Percentiles rank a stretch among this genome's conserved stretches.
Conservation (phyloP, 2,329 filamentous ascomycete species). For the Trichoderma sp. region DNA sequence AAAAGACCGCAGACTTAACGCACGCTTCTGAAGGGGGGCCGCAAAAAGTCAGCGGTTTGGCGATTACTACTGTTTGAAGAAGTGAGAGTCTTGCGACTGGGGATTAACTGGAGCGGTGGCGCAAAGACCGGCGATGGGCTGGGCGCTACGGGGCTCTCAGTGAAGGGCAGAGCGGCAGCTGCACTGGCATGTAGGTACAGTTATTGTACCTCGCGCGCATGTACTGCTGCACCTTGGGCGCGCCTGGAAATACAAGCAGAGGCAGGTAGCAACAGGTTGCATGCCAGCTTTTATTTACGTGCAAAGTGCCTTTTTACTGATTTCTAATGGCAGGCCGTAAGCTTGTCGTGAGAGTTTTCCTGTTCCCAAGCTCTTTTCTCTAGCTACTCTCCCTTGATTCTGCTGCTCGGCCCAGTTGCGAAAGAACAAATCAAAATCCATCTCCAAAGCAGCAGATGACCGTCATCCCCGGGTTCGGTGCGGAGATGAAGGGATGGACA, state of each 20-base stretch:
- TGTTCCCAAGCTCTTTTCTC: neutral
- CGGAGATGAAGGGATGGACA: neutral
- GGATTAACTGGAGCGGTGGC: conserved; percentile 22
- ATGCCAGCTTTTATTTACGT: neutral
- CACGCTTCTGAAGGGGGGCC: neutral
- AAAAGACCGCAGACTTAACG: neutral
- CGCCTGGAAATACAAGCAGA: neutral
- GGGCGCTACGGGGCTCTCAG: conserved; percentile 9
- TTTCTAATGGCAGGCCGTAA: neutral
- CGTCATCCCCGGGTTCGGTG: neutral
- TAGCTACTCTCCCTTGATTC: neutral
- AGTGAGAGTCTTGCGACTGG: conserved; percentile 4
- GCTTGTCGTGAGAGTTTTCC: neutral
- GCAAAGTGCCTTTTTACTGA: neutral
- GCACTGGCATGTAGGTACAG: neutral
- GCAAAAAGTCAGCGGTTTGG: neutral
- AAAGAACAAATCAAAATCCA: neutral
- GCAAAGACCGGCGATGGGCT: conserved; percentile 14
- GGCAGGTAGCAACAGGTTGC: neutral
- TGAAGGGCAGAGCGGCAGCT: conserved; percentile 8
- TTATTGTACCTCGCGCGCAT: neutral
- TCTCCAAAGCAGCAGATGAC: neutral
- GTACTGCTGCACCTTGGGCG: neutral
- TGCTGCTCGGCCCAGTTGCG: neutral
- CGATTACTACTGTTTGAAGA: neutral